Evolutionary conservation across 1,284 basidiomycete genomes (phyloP).

Genomic region (Ceratobasidium sp.): DNA sequence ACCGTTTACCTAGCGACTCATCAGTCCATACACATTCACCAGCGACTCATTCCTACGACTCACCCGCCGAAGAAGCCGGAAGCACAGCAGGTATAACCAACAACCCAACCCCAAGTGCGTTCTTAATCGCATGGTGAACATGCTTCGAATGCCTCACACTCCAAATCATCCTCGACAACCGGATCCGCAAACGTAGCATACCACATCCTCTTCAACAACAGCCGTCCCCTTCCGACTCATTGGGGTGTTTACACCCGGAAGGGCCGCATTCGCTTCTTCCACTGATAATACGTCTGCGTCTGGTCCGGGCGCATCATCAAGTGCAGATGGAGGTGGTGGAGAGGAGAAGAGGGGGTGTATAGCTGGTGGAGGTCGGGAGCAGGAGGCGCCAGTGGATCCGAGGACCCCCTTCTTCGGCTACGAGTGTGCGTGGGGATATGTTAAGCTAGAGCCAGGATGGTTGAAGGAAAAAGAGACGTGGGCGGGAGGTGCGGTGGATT

Average conservation of each 20-base stretch:
- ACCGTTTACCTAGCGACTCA: conserved; percentile 2
- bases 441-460: conserved; percentile 65
- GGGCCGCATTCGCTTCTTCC: conserved; percentile 1
- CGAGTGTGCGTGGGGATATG: conserved; percentile 57
- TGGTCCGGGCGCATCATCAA: background rate
- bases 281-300: conserved; percentile 21
- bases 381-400: too few species aligned
- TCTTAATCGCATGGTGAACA: conserved; percentile 30
- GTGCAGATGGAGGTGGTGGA: background rate
- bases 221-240: background rate
- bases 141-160: conserved; percentile 36
- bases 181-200: conserved; percentile 7
- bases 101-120: conserved; percentile 31
- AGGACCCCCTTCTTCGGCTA: conserved; percentile 30
- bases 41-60: background rate
- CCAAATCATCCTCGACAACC: conserved; percentile 28
- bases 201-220: background rate
- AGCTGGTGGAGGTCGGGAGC: too few species aligned
- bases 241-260: background rate
- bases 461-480: conserved; percentile 63
- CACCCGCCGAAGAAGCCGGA: conserved; percentile 14
- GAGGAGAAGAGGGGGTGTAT: too few species aligned
- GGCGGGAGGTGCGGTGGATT: conserved; percentile 55
- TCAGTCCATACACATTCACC: background rate
- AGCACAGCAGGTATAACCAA: conserved; percentile 36